Conservation (phyloP, 305 asterid genomes). For the Rubia balearica region DNA sequence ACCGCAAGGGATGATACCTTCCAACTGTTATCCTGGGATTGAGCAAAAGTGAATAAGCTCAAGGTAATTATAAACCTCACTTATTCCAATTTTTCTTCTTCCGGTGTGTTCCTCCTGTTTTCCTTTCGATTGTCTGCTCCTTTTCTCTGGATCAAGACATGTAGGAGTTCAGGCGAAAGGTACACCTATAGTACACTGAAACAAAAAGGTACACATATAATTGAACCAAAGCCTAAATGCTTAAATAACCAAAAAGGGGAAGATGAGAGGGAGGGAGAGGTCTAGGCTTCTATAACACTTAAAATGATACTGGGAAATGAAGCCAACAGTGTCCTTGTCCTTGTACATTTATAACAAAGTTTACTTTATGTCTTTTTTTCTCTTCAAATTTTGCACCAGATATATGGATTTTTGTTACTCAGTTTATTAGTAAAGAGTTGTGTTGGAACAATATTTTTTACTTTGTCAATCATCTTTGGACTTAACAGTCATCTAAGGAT, state of each 20-base stretch:
- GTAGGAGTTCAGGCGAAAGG: neutral
- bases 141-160: neutral
- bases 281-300: slow-evolving; percentile 23
- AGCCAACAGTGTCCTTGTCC: slow-evolving; percentile 59
- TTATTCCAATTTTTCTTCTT: too few relatives aligned
- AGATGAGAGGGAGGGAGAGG: too few relatives aligned
- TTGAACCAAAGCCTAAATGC: neutral
- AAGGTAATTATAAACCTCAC: too few relatives aligned
- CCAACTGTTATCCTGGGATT: too few relatives aligned
- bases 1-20: too few relatives aligned
- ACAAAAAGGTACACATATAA: neutral
- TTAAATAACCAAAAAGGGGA: neutral
- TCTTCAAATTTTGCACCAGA: neutral
- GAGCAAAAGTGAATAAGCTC: too few relatives aligned
- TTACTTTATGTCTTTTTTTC: neutral
- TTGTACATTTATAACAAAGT: slow-evolving; percentile 9
- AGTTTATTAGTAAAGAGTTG: neutral
- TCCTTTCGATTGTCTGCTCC: neutral
- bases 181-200: slow-evolving; percentile 38
- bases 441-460: too few relatives aligned
- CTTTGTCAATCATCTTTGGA: neutral
- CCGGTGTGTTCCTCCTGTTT: too few relatives aligned
- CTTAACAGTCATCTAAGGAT: neutral
- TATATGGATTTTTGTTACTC: neutral
- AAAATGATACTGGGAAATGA: slow-evolving; percentile 78